Percentiles rank a stretch among this genome's conserved stretches.
phyloP scores from a whole-genome alignment of 176 grass and related monocot genomes.

The Rhipidocladum racemiflorum region DNA sequence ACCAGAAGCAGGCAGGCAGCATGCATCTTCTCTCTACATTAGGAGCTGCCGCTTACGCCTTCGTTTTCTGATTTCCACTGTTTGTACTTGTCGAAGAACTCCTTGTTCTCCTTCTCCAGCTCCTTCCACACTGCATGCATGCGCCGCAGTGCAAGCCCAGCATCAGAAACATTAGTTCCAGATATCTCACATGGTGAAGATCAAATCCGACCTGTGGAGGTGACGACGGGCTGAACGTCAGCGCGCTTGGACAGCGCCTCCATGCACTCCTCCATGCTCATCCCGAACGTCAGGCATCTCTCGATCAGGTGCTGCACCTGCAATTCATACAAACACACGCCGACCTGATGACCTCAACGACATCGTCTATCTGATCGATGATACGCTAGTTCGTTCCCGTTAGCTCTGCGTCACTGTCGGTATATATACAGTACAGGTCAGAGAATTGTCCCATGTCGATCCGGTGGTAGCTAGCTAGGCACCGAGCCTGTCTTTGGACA shows the following conservation, averaged over 20 bases:
- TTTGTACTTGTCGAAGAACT: conserved; percentile 69
- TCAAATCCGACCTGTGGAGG: conserved; percentile 56
- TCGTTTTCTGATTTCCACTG: conserved; percentile 18
- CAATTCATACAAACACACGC: background rate
- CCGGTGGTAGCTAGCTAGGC: too few relatives aligned
- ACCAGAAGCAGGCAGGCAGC: background rate
- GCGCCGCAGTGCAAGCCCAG: background rate
- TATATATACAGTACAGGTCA: background rate
- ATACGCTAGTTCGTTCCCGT: background rate
- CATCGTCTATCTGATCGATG: background rate
- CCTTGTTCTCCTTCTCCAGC: conserved; percentile 83
- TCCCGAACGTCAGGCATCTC: conserved; percentile 70
- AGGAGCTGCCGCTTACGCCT: background rate
- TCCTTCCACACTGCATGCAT: conserved; percentile 83
- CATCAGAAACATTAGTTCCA: background rate
- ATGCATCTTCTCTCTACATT: background rate
- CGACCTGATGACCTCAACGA: background rate
- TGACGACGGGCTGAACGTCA: conserved; percentile 56
- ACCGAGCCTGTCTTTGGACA: background rate
- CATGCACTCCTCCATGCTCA: conserved; percentile 95
- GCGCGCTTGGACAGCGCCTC: conserved; percentile 66
- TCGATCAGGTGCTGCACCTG: conserved; percentile 92
- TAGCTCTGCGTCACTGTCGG: background rate
- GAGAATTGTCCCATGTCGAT: background rate
- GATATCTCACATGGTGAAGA: background rate